Evolutionary conservation across 1,139 yeast genomes (phyloP), one percentile per base, ranked within the genome.

Genomic region (Candida sp.): DNA sequence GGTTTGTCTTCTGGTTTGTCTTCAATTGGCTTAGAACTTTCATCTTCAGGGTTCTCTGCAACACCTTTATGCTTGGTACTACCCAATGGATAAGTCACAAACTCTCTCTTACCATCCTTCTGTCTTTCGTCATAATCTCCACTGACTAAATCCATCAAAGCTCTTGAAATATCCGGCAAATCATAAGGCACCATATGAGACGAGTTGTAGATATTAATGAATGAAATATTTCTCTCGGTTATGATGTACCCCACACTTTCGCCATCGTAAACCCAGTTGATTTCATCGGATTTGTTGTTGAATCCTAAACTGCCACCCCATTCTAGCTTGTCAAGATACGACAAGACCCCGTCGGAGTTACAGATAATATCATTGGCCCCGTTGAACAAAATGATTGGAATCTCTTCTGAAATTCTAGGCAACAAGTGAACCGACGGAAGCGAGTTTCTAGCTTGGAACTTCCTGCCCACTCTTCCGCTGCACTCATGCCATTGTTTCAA

Each of bases 111-210:
- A 27, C 60, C 63, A 3, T 55, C 58, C 2, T 55, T 59, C 3
- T 50, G 52, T 7, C 57, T 61, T 27, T 49, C 49, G 51, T 69
- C 76, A 52, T 57, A 73, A 49, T 77, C 71, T 2, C 72, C 70
- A 7, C 71, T 63, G 31, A 78, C 62, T 25, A 83, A 54, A 61
- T 88, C 93, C 42, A 88, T 70, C 47, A 94, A 73, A 31, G 93
- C 91, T 58, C 92, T 76, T 7, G 93, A 81, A 32, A 82, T 76
- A 44, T 78, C 83, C 1, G 96, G 90, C 49, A 83, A 70, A 64
- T 94, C 98, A 60, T 84, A 88, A 1, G 99, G 97, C 25, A 93
- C 96, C 99, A 94, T 94, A 65, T 94, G 99, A 4, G 96, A 87
- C 0, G 97, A 83, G 60, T 90, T 84, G 63, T 73, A 84, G 2